Evolutionary conservation across 768 basidiomycete species (phyloP).

Genomic region (Naganishia friedmannii): DNA sequence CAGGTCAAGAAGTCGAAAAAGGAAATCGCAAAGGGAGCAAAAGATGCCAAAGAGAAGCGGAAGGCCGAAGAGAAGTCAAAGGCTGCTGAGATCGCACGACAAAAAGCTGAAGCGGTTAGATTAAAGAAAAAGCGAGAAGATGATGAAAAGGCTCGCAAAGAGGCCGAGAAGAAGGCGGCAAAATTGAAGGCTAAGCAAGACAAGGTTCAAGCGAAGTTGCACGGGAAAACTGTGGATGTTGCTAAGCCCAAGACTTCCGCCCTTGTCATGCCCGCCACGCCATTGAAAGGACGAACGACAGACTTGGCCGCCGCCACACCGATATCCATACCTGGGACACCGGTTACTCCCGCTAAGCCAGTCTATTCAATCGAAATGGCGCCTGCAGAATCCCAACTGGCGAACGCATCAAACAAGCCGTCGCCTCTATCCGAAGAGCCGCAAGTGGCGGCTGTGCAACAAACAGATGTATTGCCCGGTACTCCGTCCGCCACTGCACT

Average conservation of each 20-base stretch:
- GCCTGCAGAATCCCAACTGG: background rate
- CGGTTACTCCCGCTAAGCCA: constrained; percentile 5
- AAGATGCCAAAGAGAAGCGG: constrained; percentile 28
- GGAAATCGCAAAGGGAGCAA: constrained; percentile 44
- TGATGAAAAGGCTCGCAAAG: constrained; percentile 32
- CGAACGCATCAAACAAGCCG: background rate
- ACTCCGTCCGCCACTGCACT: background rate
- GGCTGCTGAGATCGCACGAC: constrained; percentile 33
- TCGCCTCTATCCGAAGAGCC: constrained; percentile 16
- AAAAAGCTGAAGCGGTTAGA: constrained; percentile 36
- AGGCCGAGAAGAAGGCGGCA: constrained; percentile 34
- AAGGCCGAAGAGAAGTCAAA: constrained; percentile 42
- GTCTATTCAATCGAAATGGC: constrained; percentile 2
- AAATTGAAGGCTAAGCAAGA: constrained; percentile 25
- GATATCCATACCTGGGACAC: constrained; percentile 5
- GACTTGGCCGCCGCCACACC: constrained; percentile 22
- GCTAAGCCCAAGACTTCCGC: background rate
- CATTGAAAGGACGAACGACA: constrained; percentile 22
- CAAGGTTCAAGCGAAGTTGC: constrained; percentile 24
- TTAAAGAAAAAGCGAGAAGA: constrained; percentile 37
- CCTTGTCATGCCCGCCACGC: constrained; percentile 25
- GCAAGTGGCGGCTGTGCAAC: no score
- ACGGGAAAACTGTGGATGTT: constrained; percentile 8
- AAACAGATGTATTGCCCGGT: background rate
- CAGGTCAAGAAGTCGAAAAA: constrained; percentile 40